phyloP scores from a whole-genome alignment of 768 basidiomycete species.

The Lentinula edodes region DNA sequence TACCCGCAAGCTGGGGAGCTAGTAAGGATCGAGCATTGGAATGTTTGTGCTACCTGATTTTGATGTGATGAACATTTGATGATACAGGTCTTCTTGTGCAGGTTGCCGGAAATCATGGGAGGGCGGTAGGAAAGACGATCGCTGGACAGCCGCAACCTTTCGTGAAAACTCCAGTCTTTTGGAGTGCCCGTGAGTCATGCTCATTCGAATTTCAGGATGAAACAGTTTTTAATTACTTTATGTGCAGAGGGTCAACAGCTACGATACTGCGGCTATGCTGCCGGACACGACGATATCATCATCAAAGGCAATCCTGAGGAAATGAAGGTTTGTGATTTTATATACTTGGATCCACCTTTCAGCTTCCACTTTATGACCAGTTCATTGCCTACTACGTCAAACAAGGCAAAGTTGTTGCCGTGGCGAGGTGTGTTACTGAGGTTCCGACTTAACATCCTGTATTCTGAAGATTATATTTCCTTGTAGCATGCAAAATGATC shows the following conservation, averaged over 20 bases:
- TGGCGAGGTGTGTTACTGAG: slow-evolving; percentile 43
- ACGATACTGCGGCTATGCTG: slow-evolving; percentile 75
- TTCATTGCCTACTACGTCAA: slow-evolving; percentile 80
- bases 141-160: slow-evolving; percentile 61
- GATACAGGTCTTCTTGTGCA: slow-evolving; percentile 16
- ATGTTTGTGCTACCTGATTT: slow-evolving; percentile 38
- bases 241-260: slow-evolving; percentile 74
- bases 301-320: slow-evolving; percentile 71
- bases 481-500: slow-evolving; percentile 74
- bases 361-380: slow-evolving; percentile 25
- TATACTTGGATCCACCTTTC: neutral
- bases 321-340: slow-evolving; percentile 57
- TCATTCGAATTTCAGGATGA: neutral
- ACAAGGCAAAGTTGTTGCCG: slow-evolving; percentile 56
- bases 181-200: slow-evolving; percentile 72
- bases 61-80: neutral
- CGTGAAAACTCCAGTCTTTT: slow-evolving; percentile 79
- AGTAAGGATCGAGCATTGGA: slow-evolving; percentile 86
- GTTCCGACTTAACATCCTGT: neutral
- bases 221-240: neutral
- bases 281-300: slow-evolving; percentile 68
- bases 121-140: slow-evolving; percentile 77
- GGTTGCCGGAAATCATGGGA: slow-evolving; percentile 84
- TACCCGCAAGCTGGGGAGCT: slow-evolving; percentile 58
- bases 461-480: neutral